Base-by-base conservation (phyloP, 805 yeast species). In the Isabelozyma gotoi region DNA sequence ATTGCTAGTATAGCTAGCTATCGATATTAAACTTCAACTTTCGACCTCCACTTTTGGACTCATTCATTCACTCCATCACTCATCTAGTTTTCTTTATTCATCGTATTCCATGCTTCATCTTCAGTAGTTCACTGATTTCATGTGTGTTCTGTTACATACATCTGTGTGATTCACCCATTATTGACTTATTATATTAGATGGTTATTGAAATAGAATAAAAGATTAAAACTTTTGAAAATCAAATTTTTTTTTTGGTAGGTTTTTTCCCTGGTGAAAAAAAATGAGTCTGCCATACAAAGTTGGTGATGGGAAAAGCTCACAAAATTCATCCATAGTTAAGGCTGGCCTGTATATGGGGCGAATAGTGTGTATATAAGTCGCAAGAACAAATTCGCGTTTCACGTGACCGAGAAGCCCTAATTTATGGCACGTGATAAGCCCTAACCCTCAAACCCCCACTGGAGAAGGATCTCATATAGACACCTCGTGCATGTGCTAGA, bases 151-250 rank as follows among this genome's bases (percentile, higher is more conserved):
- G 38, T 51, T 60, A 87, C 96, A 77, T 88, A 88, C 96, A 85
- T 89, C 96, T 88, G 81, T 88, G 96, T 73, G 96, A 85, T 82
- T 88, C 96, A 81, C 96, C 90, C 96, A 88, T 88, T 77, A 74
- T 81, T 60, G 40, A 47, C 49, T 40, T 31, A 47, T 51, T 42
- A 49, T 36, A 19, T 20, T 18, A 34, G 36, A 34, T 34, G 36
- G 15, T 24, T 36, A 3, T 18, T 35, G 24, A 35, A 35, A 19
- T 35, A 17, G 20, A 19, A 14, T 14, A 32, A n/a, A 32, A 32
- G 17, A 32, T n/a, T 32, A 32, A 32, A 14, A 32, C 17, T 14
- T 32, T 32, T 15, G 34, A 36, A 36, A 36, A 15, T 20, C 38
- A 35, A 35, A 35, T 2, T 16, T 35, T 35, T 36, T 19, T 32